These are phyloP conservation scores for Pharnaceum exiguum DNA, from an alignment of 148 eudicot genomes.

Conservation along the genomic window DNA sequence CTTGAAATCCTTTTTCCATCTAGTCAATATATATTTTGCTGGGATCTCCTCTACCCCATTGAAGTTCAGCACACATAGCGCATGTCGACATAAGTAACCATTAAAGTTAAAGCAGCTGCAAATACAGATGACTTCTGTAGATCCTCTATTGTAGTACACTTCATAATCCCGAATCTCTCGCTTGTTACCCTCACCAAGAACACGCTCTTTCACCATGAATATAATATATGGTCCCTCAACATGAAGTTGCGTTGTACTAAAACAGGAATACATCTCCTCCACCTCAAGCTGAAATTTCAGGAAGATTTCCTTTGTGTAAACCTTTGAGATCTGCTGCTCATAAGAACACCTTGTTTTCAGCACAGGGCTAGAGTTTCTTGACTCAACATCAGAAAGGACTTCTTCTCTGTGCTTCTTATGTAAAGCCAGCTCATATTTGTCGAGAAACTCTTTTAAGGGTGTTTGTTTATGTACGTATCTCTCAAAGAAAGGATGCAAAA, in stretches of 20 bases:
- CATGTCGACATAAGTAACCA: slow-evolving; percentile 74
- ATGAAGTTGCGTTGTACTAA: slow-evolving; percentile 61
- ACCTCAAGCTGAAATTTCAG: slow-evolving; percentile 66
- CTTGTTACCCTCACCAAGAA: slow-evolving; percentile 42
- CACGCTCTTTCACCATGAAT: slow-evolving; percentile 67
- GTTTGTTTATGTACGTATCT: slow-evolving; percentile 74
- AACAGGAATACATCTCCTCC: slow-evolving; percentile 83
- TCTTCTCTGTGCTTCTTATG: slow-evolving; percentile 76
- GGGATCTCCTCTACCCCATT: slow-evolving; percentile 77
- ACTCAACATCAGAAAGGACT: slow-evolving; percentile 52
- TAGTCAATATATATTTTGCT: slow-evolving; percentile 46
- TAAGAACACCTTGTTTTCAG: slow-evolving; percentile 61
- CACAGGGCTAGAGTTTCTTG: slow-evolving; percentile 37
- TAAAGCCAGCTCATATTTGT: slow-evolving; percentile 64
- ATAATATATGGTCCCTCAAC: slow-evolving; percentile 49
- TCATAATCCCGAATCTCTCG: slow-evolving; percentile 65
- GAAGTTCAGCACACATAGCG: slow-evolving; percentile 61
- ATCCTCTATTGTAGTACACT: slow-evolving; percentile 54
- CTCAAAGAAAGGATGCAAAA: slow-evolving; percentile 41
- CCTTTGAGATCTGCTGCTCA: slow-evolving; percentile 58
- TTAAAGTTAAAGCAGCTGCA: slow-evolving; percentile 74
- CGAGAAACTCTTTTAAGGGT: slow-evolving; percentile 67
- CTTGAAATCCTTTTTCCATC: slow-evolving; percentile 76
- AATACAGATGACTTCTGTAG: slow-evolving; percentile 63
- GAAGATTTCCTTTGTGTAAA: slow-evolving; percentile 62